Base-by-base conservation (phyloP, 768 basidiomycete species). In the Lentinus brumalis region DNA sequence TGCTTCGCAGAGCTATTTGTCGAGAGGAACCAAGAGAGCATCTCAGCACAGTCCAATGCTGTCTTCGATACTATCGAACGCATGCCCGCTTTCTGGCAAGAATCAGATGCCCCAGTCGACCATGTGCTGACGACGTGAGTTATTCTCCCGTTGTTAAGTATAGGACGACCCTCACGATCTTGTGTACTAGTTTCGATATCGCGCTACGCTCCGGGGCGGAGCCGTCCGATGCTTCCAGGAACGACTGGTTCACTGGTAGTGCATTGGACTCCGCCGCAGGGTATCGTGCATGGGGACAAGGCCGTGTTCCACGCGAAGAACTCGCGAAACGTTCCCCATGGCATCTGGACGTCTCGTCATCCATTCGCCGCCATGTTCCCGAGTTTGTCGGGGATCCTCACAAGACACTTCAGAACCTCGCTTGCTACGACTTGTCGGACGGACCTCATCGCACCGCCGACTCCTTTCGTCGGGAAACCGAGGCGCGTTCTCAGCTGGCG, bases 51-150 rank as follows among this genome's bases (percentile, higher is more conserved):
- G 49, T 53, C 50, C 3, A 73, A 81, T 46, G 71, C 72, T 1
- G 75, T 83, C 8, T 76, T 83, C 60, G 78, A 85, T 39, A 65
- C 81, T 18, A 62, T 89, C 15, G 84, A 86, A 18, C 76, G 71
- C 41, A 78, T 91, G 61, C 79, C 85, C 0, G 73, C 74, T 7
- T 83, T 84, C 63, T 86, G 85, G 83, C 82, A 85, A 65, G 75
- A 76, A n/a, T 61, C 73, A 3, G 82, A 85, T 57, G 72, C 69
- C 30, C 76, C 79, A 2, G 65, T 77, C 1, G 85, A 87, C 41
- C 76, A 84, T 53, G 75, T 88, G 63, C 66, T 91, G 29, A 92
- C 88, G 30, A 80, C 78, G 91, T 92, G 64, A 64, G 76, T 53
- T 42, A 40, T 35, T 35, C 35, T 42, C 29, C 39, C 50, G 51